A percentile compares a stretch with the other conserved stretches of the same genome.
Evolutionary conservation across 129 eudicot genomes (phyloP).

Genomic region (Calendula officinalis): DNA sequence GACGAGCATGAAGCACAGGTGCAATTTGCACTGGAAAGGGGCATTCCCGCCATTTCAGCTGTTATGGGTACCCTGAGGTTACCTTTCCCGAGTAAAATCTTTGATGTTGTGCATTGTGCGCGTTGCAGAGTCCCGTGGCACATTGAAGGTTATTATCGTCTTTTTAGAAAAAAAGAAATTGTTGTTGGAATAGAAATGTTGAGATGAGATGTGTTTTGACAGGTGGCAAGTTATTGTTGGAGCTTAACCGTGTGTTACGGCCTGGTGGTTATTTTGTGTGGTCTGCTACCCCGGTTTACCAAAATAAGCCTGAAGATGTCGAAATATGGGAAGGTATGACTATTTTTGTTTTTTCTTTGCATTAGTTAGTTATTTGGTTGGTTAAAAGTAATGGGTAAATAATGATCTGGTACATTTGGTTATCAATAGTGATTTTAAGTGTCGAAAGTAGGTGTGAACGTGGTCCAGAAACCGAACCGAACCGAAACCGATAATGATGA

Average conservation of each 20-base stretch:
- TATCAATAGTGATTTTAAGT: too few relatives aligned
- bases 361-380: too few relatives aligned
- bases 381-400: too few relatives aligned
- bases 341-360: too few relatives aligned
- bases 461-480: too few relatives aligned
- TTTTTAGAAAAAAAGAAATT: too few relatives aligned
- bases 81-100: conserved; percentile 45
- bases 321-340: background rate
- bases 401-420: too few relatives aligned
- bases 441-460: too few relatives aligned
- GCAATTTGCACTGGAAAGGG: too few relatives aligned
- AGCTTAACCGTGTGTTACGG: background rate
- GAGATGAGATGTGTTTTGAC: background rate
- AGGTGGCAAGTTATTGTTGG: background rate
- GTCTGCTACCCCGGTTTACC: background rate
- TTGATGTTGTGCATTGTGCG: conserved; percentile 51
- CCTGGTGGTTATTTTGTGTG: background rate
- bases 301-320: background rate
- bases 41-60: conserved; percentile 49
- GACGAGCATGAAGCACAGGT: too few relatives aligned
- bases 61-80: conserved; percentile 55
- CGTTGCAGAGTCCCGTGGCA: conserved; percentile 63
- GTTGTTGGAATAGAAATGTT: too few relatives aligned
- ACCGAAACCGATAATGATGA: too few relatives aligned
- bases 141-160: conserved; percentile 35